phyloP scores from a whole-genome alignment of 176 grass and related monocot species.

The Aechmea fasciata region DNA sequence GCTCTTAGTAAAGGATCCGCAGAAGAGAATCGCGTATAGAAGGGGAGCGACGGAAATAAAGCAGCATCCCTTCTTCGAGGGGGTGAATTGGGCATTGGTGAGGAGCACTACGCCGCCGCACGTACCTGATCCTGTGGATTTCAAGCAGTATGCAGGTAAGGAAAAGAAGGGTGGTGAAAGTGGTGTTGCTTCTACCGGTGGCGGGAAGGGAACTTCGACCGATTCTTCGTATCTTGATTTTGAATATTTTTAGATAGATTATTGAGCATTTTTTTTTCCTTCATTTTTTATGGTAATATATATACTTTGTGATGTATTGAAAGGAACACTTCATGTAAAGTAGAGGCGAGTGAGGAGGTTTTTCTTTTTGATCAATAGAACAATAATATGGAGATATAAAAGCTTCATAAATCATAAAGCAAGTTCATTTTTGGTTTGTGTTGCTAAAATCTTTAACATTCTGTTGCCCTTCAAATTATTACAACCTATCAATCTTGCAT shows the following conservation, averaged over 20 bases:
- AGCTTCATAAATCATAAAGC: too few species aligned
- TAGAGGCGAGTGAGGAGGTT: too few species aligned
- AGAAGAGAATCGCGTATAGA: constrained; percentile 44
- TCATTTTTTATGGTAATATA: constrained; percentile 9
- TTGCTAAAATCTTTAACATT: too few species aligned
- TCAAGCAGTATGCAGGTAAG: constrained; percentile 38
- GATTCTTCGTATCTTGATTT: constrained; percentile 25
- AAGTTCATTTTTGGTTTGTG: too few species aligned
- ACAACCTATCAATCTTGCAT: too few species aligned
- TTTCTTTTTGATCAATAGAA: too few species aligned
- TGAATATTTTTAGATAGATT: constrained; percentile 46
- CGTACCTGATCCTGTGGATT: constrained; percentile 51
- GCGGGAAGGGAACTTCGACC: constrained; percentile 16
- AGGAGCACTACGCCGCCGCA: constrained; percentile 47
- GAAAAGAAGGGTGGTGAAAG: constrained; percentile 22
- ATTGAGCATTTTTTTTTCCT: neutral
- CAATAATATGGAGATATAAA: too few species aligned
- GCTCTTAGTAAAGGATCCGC: constrained; percentile 48
- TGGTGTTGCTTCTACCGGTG: neutral
- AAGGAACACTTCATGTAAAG: neutral
- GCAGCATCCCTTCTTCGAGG: constrained; percentile 62
- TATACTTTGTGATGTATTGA: neutral
- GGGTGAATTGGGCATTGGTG: constrained; percentile 63
- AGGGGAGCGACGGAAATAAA: constrained; percentile 59
- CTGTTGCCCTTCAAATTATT: too few species aligned